These are phyloP conservation scores for Pseudopyrenochaeta lycopersici DNA, from an alignment of 2,329 filamentous ascomycete genomes.

Conservation along the genomic window DNA sequence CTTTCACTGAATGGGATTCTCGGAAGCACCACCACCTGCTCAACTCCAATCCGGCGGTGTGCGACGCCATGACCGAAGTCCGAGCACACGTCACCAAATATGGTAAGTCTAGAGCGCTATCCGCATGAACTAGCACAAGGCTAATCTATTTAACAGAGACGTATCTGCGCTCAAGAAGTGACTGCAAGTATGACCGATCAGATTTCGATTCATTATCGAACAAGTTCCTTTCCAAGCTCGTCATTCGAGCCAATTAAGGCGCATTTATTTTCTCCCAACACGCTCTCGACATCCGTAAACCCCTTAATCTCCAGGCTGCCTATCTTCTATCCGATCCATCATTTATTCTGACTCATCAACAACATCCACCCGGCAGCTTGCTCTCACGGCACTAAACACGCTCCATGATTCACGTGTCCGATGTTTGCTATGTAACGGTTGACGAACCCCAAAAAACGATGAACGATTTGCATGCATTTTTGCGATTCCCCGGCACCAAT, in stretches of 20 bases:
- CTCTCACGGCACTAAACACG: constrained; percentile 37
- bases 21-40: constrained; percentile 88
- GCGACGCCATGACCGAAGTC: constrained; percentile 96
- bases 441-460: constrained; percentile 46
- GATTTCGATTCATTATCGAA: constrained; percentile 97
- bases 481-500: constrained; percentile 50
- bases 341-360: constrained; percentile 34
- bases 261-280: constrained; percentile 1
- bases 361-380: constrained; percentile 35
- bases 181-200: constrained; percentile 84
- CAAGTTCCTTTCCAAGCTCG: constrained; percentile 95
- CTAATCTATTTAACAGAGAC: constrained; percentile 71
- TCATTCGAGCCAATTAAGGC: constrained; percentile 86
- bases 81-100: constrained; percentile 91
- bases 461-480: constrained; percentile 39
- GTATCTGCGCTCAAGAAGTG: constrained; percentile 82
- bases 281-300: constrained; percentile 7
- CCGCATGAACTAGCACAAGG: constrained; percentile 12
- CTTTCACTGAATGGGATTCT: constrained; percentile 94
- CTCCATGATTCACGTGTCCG: constrained; percentile 43
- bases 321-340: constrained; percentile 19
- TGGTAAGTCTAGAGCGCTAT: constrained; percentile 67
- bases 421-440: constrained; percentile 45
- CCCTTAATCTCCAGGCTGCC: constrained; percentile 20
- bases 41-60: constrained; percentile 90